Conservation (phyloP, 805 yeast genomes). For the Yarrowia sp. region DNA sequence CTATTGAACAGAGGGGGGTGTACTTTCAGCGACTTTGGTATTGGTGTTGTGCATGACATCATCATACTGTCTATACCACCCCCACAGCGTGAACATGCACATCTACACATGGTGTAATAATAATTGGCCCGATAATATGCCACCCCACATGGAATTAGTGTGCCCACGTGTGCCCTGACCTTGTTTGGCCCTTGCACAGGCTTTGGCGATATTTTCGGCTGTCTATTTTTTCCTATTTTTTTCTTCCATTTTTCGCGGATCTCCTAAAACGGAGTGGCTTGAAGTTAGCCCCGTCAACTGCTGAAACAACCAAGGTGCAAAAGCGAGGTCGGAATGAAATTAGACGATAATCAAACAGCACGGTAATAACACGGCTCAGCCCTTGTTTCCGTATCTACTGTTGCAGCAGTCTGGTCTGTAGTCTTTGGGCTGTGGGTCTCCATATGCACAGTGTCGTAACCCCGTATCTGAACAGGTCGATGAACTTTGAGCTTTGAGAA, state of each 20-base stretch:
- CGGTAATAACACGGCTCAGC: not conserved
- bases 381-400: not conserved
- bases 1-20: not conserved
- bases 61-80: too few species aligned
- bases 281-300: not conserved
- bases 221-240: not conserved
- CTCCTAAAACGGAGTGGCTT: conserved; percentile 26
- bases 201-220: conserved; percentile 9
- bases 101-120: not conserved
- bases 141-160: not conserved
- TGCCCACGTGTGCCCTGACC: conserved; percentile 2
- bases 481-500: not conserved
- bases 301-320: not conserved
- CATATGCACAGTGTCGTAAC: not conserved
- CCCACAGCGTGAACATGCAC: too few species aligned
- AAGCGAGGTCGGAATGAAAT: not conserved
- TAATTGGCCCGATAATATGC: not conserved
- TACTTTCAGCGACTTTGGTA: too few species aligned
- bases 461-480: not conserved
- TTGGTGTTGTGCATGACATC: too few species aligned
- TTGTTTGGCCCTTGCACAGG: not conserved
- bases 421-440: not conserved
- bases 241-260: not conserved
- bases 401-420: too few species aligned
- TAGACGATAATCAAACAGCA: not conserved